phyloP scores from a whole-genome alignment of 805 yeast genomes.

The Tetrapisispora nanseiensis region DNA sequence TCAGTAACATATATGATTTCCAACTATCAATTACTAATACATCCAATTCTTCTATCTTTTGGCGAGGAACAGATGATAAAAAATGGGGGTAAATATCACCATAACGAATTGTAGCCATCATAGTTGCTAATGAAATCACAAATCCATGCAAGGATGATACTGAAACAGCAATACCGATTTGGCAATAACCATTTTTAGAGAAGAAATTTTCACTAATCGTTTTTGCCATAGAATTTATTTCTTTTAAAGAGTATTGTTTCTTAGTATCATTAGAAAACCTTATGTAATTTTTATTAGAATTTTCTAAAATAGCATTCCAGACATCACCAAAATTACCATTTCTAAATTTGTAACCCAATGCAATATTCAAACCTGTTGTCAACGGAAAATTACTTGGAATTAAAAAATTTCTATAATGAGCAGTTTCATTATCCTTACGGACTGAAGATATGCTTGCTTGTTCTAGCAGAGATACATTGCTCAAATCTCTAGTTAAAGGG shows the following conservation, averaged over 20 bases:
- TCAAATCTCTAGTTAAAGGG: slow-evolving; percentile 39
- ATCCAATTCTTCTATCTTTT: slow-evolving; percentile 21
- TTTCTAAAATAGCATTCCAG: slow-evolving; percentile 46
- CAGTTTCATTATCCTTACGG: slow-evolving; percentile 59
- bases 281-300: slow-evolving; percentile 12
- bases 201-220: slow-evolving; percentile 8
- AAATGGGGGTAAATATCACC: slow-evolving; percentile 33
- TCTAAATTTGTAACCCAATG: slow-evolving; percentile 54
- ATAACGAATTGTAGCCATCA: slow-evolving; percentile 29
- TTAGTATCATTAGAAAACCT: slow-evolving; percentile 19
- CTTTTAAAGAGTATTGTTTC: slow-evolving; percentile 7
- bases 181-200: slow-evolving; percentile 6
- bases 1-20: slow-evolving; percentile 15
- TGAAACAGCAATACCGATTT: slow-evolving; percentile 25
- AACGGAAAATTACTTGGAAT: slow-evolving; percentile 65
- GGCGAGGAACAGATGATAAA: slow-evolving; percentile 29
- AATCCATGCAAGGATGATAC: slow-evolving; percentile 30
- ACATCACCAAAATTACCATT: slow-evolving; percentile 70
- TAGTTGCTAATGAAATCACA: slow-evolving; percentile 35
- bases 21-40: slow-evolving; percentile 27
- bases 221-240: slow-evolving; percentile 20
- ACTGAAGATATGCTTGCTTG: slow-evolving; percentile 62
- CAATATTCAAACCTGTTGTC: slow-evolving; percentile 57
- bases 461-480: slow-evolving; percentile 44
- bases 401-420: slow-evolving; percentile 64